Evolutionary conservation across 2,329 filamentous ascomycete genomes (phyloP).

Genomic region (Talaromyces islandicus): DNA sequence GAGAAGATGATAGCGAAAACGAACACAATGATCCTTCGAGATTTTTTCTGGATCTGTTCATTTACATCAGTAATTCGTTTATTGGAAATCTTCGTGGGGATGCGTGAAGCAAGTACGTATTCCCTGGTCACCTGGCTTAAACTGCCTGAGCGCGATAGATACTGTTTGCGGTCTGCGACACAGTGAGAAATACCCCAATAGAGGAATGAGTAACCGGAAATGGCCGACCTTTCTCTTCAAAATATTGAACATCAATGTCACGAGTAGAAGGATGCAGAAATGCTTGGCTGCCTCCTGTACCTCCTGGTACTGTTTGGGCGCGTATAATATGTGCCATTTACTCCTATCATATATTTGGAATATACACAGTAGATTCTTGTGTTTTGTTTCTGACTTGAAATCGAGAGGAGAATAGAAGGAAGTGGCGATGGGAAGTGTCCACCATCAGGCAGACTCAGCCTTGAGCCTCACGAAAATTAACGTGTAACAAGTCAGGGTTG

Average conservation of each 20-base stretch:
- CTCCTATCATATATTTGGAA: not conserved
- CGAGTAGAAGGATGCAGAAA: not conserved
- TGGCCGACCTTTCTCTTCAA: constrained; percentile 4
- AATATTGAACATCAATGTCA: not conserved
- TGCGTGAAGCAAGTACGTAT: not conserved
- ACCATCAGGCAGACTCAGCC: not conserved
- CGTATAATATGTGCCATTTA: not conserved
- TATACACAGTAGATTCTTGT: not conserved
- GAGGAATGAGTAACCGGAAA: not conserved
- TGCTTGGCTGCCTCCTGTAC: not conserved
- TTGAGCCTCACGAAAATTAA: not conserved
- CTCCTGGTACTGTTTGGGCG: not conserved
- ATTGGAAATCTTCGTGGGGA: not conserved
- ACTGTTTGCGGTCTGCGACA: not conserved
- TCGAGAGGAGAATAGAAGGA: not conserved
- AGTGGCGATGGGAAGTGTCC: not conserved
- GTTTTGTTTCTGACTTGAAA: not conserved
- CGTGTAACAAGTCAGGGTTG: not conserved
- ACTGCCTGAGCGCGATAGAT: not conserved
- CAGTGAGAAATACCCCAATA: not conserved
- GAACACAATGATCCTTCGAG: constrained; percentile 3
- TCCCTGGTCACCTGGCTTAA: not conserved
- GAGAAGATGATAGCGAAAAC: not conserved
- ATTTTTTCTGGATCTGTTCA: not conserved
- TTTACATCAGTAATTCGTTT: not conserved